Evolutionary conservation across 2,329 filamentous ascomycete species (phyloP).

Genomic region (Penicillium sp.): DNA sequence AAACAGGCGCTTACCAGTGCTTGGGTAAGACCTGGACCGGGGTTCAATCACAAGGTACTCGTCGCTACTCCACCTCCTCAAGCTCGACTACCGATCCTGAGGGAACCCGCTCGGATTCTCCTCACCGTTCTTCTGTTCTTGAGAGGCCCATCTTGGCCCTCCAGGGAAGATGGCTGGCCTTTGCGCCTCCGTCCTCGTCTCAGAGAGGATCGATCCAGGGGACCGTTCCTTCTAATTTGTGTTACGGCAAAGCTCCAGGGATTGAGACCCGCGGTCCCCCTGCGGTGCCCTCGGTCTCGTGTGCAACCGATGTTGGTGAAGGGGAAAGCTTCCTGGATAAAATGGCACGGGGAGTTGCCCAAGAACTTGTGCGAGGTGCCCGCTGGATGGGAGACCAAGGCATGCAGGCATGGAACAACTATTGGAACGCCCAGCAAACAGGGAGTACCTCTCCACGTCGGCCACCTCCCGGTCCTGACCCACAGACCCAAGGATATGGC

Average conservation of each 20-base stretch:
- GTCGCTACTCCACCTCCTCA: conserved; percentile 50
- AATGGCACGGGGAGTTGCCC: conserved; percentile 51
- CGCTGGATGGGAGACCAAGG: conserved; percentile 53
- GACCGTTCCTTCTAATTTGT: conserved; percentile 38
- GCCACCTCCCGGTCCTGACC: conserved; percentile 30
- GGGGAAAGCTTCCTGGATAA: conserved; percentile 51
- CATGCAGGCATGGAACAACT: conserved; percentile 52
- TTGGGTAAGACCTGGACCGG: conserved; percentile 92
- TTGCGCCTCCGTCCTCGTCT: conserved; percentile 44
- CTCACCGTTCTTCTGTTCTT: conserved; percentile 26
- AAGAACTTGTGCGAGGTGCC: conserved; percentile 51
- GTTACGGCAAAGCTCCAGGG: conserved; percentile 40
- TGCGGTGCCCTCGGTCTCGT: conserved; percentile 44
- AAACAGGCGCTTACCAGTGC: conserved; percentile 57
- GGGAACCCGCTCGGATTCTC: conserved; percentile 42
- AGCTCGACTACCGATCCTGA: conserved; percentile 48
- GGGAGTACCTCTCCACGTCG: conserved; percentile 32
- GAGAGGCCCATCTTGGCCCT: conserved; percentile 46
- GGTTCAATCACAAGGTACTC: conserved; percentile 58
- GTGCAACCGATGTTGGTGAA: conserved; percentile 49
- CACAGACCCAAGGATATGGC: conserved; percentile 33
- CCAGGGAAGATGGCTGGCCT: conserved; percentile 50
- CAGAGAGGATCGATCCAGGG: conserved; percentile 43
- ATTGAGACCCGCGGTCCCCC: conserved; percentile 46
- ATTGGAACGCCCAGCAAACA: conserved; percentile 49